Percentiles rank a stretch among this genome's conserved stretches.
These are phyloP conservation scores for Phoma sp. DNA, from an alignment of 2,329 filamentous ascomycete genomes.

Conservation along the genomic window DNA sequence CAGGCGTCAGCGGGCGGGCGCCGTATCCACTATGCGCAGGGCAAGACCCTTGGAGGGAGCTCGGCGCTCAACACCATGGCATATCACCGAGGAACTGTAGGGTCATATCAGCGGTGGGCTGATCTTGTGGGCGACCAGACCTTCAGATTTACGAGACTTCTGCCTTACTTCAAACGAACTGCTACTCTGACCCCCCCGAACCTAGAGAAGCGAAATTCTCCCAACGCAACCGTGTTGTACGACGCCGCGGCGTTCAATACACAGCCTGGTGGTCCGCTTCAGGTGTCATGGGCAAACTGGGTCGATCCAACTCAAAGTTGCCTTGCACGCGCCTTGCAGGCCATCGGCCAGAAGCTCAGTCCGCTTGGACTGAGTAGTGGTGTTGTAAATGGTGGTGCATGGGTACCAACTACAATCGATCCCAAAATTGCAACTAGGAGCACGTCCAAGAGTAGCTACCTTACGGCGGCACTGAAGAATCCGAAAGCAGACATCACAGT, in stretches of 20 bases:
- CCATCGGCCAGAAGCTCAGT: constrained; percentile 25
- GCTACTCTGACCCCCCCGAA: constrained; percentile 39
- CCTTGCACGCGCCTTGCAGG: constrained; percentile 29
- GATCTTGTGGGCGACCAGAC: constrained; percentile 38
- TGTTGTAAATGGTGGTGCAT: constrained; percentile 26
- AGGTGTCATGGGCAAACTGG: constrained; percentile 38
- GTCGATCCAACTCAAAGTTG: constrained; percentile 31
- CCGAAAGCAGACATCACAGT: constrained; percentile 13
- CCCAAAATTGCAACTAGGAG: constrained; percentile 27
- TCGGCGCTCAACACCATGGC: constrained; percentile 35
- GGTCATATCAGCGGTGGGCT: constrained; percentile 39
- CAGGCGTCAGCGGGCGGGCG: constrained; percentile 26
- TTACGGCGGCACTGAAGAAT: constrained; percentile 15
- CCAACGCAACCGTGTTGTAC: constrained; percentile 28
- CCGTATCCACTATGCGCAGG: constrained; percentile 41
- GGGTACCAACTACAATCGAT: constrained; percentile 40
- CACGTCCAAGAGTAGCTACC: constrained; percentile 28
- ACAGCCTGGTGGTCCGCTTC: constrained; percentile 24
- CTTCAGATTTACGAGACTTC: constrained; percentile 35
- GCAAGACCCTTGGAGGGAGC: constrained; percentile 40
- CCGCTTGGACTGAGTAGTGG: constrained; percentile 32
- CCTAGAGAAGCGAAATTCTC: constrained; percentile 20
- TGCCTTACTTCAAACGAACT: constrained; percentile 38
- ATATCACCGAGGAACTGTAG: constrained; percentile 32
- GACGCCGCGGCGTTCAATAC: constrained; percentile 25